Conservation (phyloP, 2,329 filamentous ascomycete genomes). For the Xylaria sp. region DNA sequence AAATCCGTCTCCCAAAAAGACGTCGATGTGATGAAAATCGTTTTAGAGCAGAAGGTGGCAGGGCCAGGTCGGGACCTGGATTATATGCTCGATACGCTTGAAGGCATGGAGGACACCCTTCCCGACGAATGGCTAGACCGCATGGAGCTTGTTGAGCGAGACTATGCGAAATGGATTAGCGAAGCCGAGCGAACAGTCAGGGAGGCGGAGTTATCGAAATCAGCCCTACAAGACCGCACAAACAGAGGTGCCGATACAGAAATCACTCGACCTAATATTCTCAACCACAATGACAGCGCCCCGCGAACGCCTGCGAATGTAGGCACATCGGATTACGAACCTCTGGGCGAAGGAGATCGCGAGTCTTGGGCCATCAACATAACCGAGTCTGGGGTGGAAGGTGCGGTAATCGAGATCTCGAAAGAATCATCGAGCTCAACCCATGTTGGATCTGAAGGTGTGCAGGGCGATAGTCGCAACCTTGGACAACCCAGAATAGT, state of each 20-base stretch:
- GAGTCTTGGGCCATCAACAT: constrained; percentile 12
- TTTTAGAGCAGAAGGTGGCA: constrained; percentile 64
- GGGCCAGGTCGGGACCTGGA: constrained; percentile 70
- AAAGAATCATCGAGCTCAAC: constrained; percentile 3
- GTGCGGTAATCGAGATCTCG: not conserved
- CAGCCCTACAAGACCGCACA: constrained; percentile 5
- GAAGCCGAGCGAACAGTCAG: constrained; percentile 70
- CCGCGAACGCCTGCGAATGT: constrained; percentile 13
- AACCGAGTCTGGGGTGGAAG: constrained; percentile 12
- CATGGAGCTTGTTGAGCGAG: constrained; percentile 72
- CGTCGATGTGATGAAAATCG: constrained; percentile 53
- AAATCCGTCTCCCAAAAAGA: constrained; percentile 39
- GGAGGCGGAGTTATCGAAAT: constrained; percentile 52
- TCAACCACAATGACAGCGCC: constrained; percentile 27
- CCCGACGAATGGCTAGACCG: constrained; percentile 83
- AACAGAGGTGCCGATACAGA: constrained; percentile 13
- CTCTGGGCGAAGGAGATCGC: constrained; percentile 10
- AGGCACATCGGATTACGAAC: constrained; percentile 11
- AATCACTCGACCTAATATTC: constrained; percentile 27
- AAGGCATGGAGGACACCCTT: constrained; percentile 76
- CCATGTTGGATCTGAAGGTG: constrained; percentile 22
- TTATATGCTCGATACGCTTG: constrained; percentile 77
- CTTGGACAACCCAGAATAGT: constrained; percentile 15
- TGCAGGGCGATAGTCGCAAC: constrained; percentile 2
- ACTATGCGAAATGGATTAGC: constrained; percentile 76